Percentiles rank a stretch among this genome's conserved stretches.
Evolutionary conservation across 1,284 basidiomycete genomes (phyloP).

Genomic region (Cystobasidium sp.): DNA sequence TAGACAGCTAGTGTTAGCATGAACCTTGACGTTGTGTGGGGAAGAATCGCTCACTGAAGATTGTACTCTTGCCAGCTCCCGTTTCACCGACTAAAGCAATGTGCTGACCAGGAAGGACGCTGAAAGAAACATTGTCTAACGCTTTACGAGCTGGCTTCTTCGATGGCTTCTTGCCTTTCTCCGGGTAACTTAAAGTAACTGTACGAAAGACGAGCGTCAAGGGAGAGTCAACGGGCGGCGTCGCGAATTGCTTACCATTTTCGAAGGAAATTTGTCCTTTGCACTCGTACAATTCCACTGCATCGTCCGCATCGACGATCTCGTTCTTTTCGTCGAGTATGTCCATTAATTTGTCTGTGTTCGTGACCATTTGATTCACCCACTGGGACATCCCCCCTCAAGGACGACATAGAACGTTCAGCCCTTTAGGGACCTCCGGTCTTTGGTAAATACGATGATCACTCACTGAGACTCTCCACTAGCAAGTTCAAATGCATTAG

Average conservation of each 20-base stretch:
- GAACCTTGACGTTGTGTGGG: neutral
- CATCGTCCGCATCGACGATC: constrained; percentile 26
- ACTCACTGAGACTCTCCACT: constrained; percentile 1
- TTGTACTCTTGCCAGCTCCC: constrained; percentile 74
- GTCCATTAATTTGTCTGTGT: constrained; percentile 35
- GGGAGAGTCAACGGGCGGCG: neutral
- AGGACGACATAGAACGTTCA: neutral
- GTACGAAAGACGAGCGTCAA: neutral
- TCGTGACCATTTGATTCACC: neutral
- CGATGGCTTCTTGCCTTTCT: constrained; percentile 19
- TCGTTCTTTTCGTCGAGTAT: constrained; percentile 36
- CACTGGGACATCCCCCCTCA: constrained; percentile 2
- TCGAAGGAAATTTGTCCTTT: constrained; percentile 32
- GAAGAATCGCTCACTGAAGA: constrained; percentile 26
- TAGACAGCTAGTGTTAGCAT: neutral
- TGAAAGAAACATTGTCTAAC: constrained; percentile 78
- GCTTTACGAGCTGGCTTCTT: constrained; percentile 61
- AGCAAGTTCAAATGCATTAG: neutral
- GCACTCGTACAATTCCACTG: constrained; percentile 28
- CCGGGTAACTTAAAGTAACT: constrained; percentile 25
- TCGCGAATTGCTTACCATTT: constrained; percentile 2
- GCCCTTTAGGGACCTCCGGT: too few species aligned
- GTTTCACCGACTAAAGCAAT: constrained; percentile 80
- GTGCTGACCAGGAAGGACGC: constrained; percentile 74
- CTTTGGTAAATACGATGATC: neutral